A percentile compares a stretch with the other conserved stretches of the same genome.
Conservation (phyloP, 139 green algal genomes). For the Ostreobium quekettii region DNA sequence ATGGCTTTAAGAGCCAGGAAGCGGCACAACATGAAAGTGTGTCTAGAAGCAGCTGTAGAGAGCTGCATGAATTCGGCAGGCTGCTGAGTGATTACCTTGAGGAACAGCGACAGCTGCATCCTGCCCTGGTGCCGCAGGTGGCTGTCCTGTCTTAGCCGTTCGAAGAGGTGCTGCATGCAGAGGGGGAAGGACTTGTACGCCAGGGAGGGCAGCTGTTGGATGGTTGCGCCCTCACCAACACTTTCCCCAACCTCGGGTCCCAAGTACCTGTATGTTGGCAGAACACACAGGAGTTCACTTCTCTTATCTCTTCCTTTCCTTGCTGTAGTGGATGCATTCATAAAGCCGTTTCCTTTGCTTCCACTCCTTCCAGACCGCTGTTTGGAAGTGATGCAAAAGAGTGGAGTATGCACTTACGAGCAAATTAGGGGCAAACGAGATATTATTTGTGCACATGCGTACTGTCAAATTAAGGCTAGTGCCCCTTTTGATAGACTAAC, state of each 20-base stretch:
- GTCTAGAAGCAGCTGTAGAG: background rate
- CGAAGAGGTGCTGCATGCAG: slow-evolving; percentile 72
- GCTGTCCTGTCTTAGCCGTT: slow-evolving; percentile 53
- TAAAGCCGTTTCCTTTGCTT: too few species aligned
- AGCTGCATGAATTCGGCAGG: background rate
- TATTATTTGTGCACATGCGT: too few species aligned
- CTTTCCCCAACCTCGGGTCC: slow-evolving; percentile 49
- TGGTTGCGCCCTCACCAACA: slow-evolving; percentile 29
- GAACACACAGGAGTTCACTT: background rate
- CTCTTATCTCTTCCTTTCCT: background rate
- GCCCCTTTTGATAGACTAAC: too few species aligned
- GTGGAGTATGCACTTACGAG: too few species aligned
- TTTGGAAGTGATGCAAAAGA: background rate
- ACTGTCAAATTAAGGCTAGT: too few species aligned
- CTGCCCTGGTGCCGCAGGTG: slow-evolving; percentile 87
- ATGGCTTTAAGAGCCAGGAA: too few species aligned
- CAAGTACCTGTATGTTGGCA: slow-evolving; percentile 49
- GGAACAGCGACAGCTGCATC: slow-evolving; percentile 90
- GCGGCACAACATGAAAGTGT: too few species aligned
- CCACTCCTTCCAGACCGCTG: background rate
- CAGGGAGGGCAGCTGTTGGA: slow-evolving; percentile 37
- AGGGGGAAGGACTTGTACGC: slow-evolving; percentile 68
- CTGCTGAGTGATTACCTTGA: slow-evolving; percentile 60
- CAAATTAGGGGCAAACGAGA: too few species aligned
- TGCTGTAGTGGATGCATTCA: background rate